These are phyloP conservation scores for Irpex rosettiformis DNA, from an alignment of 1,284 basidiomycete species.

Conservation along the genomic window DNA sequence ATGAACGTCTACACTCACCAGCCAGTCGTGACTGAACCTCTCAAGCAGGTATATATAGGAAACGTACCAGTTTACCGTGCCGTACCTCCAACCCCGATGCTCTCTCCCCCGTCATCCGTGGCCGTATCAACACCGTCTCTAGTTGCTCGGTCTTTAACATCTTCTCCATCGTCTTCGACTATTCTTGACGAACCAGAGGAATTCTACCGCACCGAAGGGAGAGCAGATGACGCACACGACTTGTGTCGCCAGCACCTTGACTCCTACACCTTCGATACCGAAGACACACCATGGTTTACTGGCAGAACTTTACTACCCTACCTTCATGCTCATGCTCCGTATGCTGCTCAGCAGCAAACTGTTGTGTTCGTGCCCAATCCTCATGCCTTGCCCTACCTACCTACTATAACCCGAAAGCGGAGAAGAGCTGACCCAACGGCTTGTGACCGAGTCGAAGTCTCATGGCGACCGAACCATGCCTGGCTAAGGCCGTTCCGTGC, in stretches of 20 bases:
- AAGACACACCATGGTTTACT: neutral
- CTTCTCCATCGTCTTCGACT: conserved; percentile 11
- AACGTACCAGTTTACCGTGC: neutral
- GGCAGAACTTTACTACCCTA: neutral
- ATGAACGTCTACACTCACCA: conserved; percentile 1
- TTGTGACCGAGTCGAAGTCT: neutral
- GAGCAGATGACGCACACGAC: neutral
- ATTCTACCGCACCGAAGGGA: neutral
- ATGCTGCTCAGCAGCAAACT: neutral
- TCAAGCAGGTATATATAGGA: neutral
- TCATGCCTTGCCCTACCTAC: conserved; percentile 18
- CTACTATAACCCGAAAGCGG: conserved; percentile 13
- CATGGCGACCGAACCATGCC: conserved; percentile 14
- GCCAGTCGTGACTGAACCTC: neutral
- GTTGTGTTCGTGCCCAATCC: conserved; percentile 12
- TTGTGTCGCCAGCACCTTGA: neutral
- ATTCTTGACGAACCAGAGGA: conserved; percentile 7
- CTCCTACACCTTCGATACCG: neutral
- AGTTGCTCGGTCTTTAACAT: conserved; percentile 12
- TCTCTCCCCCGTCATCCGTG: conserved; percentile 1
- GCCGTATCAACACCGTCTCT: conserved; percentile 10
- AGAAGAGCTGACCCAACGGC: conserved; percentile 1
- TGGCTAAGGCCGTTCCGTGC: conserved; percentile 20
- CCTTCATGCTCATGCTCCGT: neutral
- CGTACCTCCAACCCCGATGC: conserved; percentile 1